These are phyloP conservation scores for Trichoderma simmonsii DNA, from an alignment of 2,329 filamentous ascomycete genomes.

Conservation along the genomic window DNA sequence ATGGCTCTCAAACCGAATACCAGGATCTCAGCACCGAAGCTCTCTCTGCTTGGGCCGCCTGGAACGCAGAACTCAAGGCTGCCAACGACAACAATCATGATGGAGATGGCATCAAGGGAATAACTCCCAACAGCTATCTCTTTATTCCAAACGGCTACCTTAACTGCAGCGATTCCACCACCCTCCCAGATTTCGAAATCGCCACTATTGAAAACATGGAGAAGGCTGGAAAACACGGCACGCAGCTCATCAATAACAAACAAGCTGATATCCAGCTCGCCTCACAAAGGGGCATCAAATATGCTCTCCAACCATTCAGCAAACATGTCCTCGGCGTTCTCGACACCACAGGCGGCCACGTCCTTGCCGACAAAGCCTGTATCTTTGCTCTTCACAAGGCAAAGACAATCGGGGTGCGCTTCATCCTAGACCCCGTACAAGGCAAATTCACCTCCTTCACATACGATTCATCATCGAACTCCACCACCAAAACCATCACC, in stretches of 20 bases:
- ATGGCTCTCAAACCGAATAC: conserved; percentile 42
- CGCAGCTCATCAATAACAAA: conserved; percentile 36
- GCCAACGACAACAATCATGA: conserved; percentile 18
- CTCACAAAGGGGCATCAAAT: conserved; percentile 27
- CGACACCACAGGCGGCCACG: conserved; percentile 46
- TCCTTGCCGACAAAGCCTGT: conserved; percentile 46
- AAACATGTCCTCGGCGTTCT: conserved; percentile 37
- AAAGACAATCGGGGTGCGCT: conserved; percentile 37
- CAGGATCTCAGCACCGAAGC: conserved; percentile 45
- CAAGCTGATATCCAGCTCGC: conserved; percentile 29
- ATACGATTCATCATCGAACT: neutral
- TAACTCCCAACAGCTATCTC: conserved; percentile 19
- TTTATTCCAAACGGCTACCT: conserved; percentile 40
- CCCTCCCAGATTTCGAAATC: conserved; percentile 34
- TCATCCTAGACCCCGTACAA: conserved; percentile 35
- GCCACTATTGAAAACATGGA: conserved; percentile 37
- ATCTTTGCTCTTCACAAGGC: conserved; percentile 43
- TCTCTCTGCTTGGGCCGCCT: conserved; percentile 40
- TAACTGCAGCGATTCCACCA: conserved; percentile 25
- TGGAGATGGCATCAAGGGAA: neutral
- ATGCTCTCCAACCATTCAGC: conserved; percentile 38
- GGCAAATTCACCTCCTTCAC: conserved; percentile 33
- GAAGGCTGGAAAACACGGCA: conserved; percentile 31
- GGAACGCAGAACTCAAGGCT: conserved; percentile 41
- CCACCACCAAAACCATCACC: conserved; percentile 23